A percentile compares a stretch with the other conserved stretches of the same genome.
phyloP scores from a whole-genome alignment of 2,329 filamentous ascomycete genomes.

The Fusarium nodosum region DNA sequence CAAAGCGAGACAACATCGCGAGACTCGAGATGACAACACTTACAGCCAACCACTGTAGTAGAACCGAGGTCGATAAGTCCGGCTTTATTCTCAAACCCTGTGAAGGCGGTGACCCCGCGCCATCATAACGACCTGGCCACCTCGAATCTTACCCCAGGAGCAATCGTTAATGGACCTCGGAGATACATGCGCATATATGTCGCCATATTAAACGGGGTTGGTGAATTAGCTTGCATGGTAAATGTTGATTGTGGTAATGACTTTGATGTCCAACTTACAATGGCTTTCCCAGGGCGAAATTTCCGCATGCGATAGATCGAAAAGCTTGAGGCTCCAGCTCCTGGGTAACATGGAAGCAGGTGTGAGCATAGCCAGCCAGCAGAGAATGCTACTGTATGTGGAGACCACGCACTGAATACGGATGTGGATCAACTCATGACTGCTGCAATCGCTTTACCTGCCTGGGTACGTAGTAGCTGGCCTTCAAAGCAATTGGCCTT shows the following conservation, averaged over 20 bases:
- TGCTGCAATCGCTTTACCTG: constrained; percentile 6
- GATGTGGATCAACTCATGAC: constrained; percentile 4
- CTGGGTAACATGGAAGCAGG: constrained; percentile 9
- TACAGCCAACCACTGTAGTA: constrained; percentile 33
- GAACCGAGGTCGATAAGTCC: constrained; percentile 48
- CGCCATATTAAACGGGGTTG: neutral
- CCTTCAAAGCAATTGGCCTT: constrained; percentile 13
- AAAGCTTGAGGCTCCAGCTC: constrained; percentile 23
- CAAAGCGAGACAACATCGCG: constrained; percentile 27
- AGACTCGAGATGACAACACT: constrained; percentile 26
- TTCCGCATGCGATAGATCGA: constrained; percentile 2
- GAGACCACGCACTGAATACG: constrained; percentile 15
- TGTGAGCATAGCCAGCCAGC: constrained; percentile 41
- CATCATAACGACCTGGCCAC: constrained; percentile 35
- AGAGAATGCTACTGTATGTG: constrained; percentile 23
- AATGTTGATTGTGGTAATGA: neutral
- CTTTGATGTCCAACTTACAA: neutral
- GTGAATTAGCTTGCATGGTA: neutral
- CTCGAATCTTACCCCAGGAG: constrained; percentile 25
- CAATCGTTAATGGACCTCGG: constrained; percentile 22
- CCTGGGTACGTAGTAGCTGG: neutral
- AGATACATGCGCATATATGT: constrained; percentile 7
- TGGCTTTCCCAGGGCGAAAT: neutral
- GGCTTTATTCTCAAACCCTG: constrained; percentile 47
- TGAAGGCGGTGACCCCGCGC: constrained; percentile 53